Percentiles rank a stretch among this genome's conserved stretches.
These are phyloP conservation scores for Ogataea pilisensis DNA, from an alignment of 805 yeast species.

Conservation along the genomic window DNA sequence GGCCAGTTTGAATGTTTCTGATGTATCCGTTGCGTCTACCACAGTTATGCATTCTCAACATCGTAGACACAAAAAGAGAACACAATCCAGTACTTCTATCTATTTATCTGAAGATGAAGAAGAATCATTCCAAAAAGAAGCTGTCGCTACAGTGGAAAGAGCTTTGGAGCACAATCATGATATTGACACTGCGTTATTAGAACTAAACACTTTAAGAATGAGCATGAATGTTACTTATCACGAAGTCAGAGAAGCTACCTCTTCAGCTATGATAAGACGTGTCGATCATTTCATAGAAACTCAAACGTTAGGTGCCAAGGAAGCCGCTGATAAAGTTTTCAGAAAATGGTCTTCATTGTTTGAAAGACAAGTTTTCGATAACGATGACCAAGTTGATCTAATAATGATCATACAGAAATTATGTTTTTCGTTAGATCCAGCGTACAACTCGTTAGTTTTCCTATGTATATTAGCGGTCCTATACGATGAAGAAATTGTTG, in stretches of 20 bases:
- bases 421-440: constrained; percentile 39
- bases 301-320: constrained; percentile 69
- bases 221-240: constrained; percentile 94
- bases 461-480: constrained; percentile 52
- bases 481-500: constrained; percentile 78
- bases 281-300: constrained; percentile 73
- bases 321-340: constrained; percentile 73
- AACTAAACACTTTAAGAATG: constrained; percentile 93
- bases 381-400: constrained; percentile 73
- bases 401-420: constrained; percentile 47
- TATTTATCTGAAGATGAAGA: constrained; percentile 38
- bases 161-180: constrained; percentile 92
- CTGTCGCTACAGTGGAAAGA: constrained; percentile 88
- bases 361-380: constrained; percentile 79
- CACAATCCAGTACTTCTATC: constrained; percentile 33
- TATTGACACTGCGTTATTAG: constrained; percentile 86
- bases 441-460: constrained; percentile 47
- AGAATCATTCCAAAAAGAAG: constrained; percentile 83
- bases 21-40: constrained; percentile 51
- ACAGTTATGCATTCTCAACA: constrained; percentile 25
- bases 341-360: constrained; percentile 79
- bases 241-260: constrained; percentile 82
- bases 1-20: constrained; percentile 44
- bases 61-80: constrained; percentile 35
- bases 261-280: constrained; percentile 64